phyloP scores from a whole-genome alignment of 148 eudicot species.

The Agrostemma githago region DNA sequence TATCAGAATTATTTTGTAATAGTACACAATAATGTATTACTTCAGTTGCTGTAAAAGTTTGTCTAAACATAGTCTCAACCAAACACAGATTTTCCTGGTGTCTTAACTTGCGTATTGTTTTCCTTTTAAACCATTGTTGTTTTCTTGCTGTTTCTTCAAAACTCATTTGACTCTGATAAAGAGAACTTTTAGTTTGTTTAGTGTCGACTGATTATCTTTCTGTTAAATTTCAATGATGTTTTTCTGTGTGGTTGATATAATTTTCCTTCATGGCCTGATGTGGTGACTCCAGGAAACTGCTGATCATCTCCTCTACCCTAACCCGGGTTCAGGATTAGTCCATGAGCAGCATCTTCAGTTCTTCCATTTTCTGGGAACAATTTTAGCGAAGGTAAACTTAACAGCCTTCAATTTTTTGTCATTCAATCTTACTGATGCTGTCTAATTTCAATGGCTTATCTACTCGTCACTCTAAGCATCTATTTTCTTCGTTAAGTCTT shows the following conservation, averaged over 20 bases:
- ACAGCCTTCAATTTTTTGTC: background rate
- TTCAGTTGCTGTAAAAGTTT: background rate
- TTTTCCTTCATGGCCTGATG: conserved; percentile 4
- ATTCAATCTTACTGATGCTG: background rate
- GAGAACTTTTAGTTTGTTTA: background rate
- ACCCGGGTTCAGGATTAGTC: conserved; percentile 91
- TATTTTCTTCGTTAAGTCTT: background rate
- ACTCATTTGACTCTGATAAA: background rate
- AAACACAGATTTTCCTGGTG: background rate
- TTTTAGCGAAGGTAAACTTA: conserved; percentile 80
- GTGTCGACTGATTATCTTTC: background rate
- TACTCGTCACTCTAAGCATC: background rate
- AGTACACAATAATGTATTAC: background rate
- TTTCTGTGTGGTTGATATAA: background rate
- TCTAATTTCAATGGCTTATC: background rate
- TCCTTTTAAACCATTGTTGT: background rate
- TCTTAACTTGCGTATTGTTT: background rate
- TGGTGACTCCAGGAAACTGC: conserved; percentile 65
- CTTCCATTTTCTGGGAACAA: conserved; percentile 88
- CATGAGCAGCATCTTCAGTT: conserved; percentile 92
- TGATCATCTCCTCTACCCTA: conserved; percentile 95
- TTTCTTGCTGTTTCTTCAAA: background rate
- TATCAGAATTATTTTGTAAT: background rate
- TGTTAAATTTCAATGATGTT: background rate
- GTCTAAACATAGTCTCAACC: background rate